A percentile compares a stretch with the other conserved stretches of the same genome.
These are phyloP conservation scores for Phytomonas sp. DNA, from an alignment of 208 protist genomes.

Conservation along the genomic window DNA sequence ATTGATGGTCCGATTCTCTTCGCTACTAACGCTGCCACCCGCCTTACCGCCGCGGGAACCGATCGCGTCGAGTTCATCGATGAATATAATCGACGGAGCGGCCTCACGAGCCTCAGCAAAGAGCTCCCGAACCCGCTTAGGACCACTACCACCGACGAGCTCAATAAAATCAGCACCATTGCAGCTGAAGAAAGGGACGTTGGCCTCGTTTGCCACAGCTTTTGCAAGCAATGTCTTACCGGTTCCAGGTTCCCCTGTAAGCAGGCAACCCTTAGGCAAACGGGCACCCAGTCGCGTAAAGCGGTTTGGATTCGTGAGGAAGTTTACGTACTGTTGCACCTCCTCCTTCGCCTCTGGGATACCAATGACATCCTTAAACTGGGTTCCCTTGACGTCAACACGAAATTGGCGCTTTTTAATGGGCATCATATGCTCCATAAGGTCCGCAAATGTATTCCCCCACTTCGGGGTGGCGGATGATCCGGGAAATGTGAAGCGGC, in stretches of 20 bases:
- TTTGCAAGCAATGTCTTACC: constrained; percentile 98
- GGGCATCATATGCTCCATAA: constrained; percentile 87
- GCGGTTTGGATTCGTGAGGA: constrained; percentile 93
- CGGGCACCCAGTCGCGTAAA: constrained; percentile 94
- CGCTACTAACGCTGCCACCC: constrained; percentile 79
- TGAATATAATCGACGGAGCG: constrained; percentile 96
- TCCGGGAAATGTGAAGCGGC: constrained; percentile 14
- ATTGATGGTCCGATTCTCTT: constrained; percentile 94
- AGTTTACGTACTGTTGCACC: constrained; percentile 96
- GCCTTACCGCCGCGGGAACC: constrained; percentile 69
- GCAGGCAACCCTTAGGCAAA: constrained; percentile 93
- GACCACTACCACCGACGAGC: constrained; percentile 94
- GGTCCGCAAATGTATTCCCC: constrained; percentile 57
- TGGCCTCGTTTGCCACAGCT: constrained; percentile 93
- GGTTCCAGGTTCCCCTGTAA: constrained; percentile 96
- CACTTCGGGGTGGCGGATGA: background rate
- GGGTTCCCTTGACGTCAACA: constrained; percentile 79
- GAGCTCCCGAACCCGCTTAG: constrained; percentile 93
- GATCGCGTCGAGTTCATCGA: constrained; percentile 98
- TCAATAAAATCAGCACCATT: constrained; percentile 96
- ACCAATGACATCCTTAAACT: constrained; percentile 93
- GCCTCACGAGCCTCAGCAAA: constrained; percentile 91
- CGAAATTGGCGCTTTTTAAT: constrained; percentile 83
- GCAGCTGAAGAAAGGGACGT: constrained; percentile 93
- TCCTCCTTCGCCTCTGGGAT: constrained; percentile 95